phyloP scores from a whole-genome alignment of 208 protist genomes.

The Trypanosoma cruzi region DNA sequence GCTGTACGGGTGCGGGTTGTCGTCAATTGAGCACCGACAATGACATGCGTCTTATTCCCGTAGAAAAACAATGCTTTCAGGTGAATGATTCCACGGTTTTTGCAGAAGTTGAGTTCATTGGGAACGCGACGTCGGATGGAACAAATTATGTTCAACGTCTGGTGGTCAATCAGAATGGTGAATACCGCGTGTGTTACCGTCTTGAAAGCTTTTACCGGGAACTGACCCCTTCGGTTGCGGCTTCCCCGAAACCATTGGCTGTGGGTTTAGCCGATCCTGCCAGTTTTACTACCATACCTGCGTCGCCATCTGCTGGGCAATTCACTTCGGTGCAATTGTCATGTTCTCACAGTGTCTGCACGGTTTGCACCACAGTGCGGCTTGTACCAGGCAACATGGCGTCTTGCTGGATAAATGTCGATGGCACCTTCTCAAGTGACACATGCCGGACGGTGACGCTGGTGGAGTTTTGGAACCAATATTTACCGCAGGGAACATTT shows the following conservation, averaged over 20 bases:
- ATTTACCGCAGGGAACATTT: slow-evolving; percentile 61
- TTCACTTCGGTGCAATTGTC: slow-evolving; percentile 63
- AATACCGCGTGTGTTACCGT: slow-evolving; percentile 87
- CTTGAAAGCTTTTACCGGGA: slow-evolving; percentile 44
- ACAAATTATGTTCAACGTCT: slow-evolving; percentile 48
- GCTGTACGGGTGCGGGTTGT: slow-evolving; percentile 48
- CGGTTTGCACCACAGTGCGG: slow-evolving; percentile 58
- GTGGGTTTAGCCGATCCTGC: slow-evolving; percentile 50
- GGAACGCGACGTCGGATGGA: slow-evolving; percentile 31
- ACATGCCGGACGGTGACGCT: slow-evolving; percentile 53
- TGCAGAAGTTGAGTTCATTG: slow-evolving; percentile 35
- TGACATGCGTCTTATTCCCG: slow-evolving; percentile 54
- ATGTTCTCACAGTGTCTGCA: slow-evolving; percentile 46
- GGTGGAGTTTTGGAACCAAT: slow-evolving; percentile 73
- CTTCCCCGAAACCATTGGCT: slow-evolving; percentile 31
- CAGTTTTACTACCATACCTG: slow-evolving; percentile 40
- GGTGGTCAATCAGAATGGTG: slow-evolving; percentile 58
- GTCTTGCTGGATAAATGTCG: slow-evolving; percentile 62
- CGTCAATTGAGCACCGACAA: slow-evolving; percentile 41
- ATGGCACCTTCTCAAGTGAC: slow-evolving; percentile 54
- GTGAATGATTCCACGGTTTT: not conserved
- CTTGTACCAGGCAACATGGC: slow-evolving; percentile 60
- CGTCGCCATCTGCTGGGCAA: slow-evolving; percentile 59
- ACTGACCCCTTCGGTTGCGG: slow-evolving; percentile 44
- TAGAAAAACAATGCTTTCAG: slow-evolving; percentile 19